Conservation (phyloP, 352 stramenopile species). For the Phytopythium chamaehyphon region DNA sequence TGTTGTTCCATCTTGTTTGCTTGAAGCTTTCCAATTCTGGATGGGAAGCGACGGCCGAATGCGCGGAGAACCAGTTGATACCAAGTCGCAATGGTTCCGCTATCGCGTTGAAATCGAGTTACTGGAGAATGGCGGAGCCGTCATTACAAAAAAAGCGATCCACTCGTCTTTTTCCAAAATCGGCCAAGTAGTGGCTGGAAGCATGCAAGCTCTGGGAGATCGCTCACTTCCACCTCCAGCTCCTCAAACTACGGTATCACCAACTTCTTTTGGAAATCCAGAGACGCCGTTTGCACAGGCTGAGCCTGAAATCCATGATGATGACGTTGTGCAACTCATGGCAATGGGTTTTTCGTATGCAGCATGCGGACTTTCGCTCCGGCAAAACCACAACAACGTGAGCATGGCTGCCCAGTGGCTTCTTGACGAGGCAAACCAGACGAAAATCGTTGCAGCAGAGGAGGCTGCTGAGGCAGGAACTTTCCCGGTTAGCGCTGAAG, state of each 20-base stretch:
- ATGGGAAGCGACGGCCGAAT: slow-evolving; percentile 94
- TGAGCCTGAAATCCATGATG: slow-evolving; percentile 48
- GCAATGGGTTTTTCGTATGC: slow-evolving; percentile 88
- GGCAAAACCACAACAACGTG: slow-evolving; percentile 62
- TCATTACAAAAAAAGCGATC: slow-evolving; percentile 64
- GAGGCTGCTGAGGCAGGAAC: slow-evolving; percentile 44
- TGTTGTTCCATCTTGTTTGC: slow-evolving; percentile 90
- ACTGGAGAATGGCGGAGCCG: slow-evolving; percentile 24
- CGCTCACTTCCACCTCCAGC: slow-evolving; percentile 43
- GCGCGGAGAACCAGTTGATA: slow-evolving; percentile 90
- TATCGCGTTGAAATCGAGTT: slow-evolving; percentile 82
- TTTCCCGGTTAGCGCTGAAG: slow-evolving; percentile 49
- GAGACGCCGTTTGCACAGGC: slow-evolving; percentile 7
- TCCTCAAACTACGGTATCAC: slow-evolving; percentile 7
- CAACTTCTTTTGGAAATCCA: neutral
- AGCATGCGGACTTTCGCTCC: slow-evolving; percentile 62
- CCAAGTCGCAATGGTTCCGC: slow-evolving; percentile 86
- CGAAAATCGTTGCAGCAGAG: slow-evolving; percentile 62
- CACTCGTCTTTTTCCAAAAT: slow-evolving; percentile 69
- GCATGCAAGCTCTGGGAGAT: slow-evolving; percentile 11
- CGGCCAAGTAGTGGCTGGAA: slow-evolving; percentile 14
- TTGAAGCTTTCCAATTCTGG: slow-evolving; percentile 97
- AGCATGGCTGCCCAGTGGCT: slow-evolving; percentile 79
- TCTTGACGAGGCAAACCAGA: slow-evolving; percentile 74
- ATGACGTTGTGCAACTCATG: slow-evolving; percentile 87